Base-by-base conservation (phyloP, 2,329 filamentous ascomycete genomes). In the Exophiala sp. region DNA sequence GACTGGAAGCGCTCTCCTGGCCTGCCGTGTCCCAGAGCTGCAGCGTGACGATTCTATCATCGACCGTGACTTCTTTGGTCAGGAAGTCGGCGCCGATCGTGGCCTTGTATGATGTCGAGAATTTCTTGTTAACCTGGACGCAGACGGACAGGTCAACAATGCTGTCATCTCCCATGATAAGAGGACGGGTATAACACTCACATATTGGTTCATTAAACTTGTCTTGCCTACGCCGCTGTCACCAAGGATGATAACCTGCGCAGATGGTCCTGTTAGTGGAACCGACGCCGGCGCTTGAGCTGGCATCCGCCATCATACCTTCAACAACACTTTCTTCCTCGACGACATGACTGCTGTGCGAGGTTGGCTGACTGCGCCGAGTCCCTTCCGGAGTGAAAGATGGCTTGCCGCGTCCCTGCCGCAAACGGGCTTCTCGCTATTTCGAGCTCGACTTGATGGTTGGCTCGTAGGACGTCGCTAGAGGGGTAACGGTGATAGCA, bases 151-250 rank as follows among this genome's bases (percentile, higher is more conserved):
- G 50, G 29, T 32, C 37, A 43, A 11, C n/a, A 8, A 4, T 43
- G n/a, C 2, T 6, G 2, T 24, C 16, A 11, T 21, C 21, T 27
- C 24, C 10, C 24, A 34, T 32, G 58, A 32, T 21, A 9, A 18
- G 19, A 10, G 6, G 19, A n/a, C 13, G 41, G n/a, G 23, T 13
- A 24, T 29, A 35, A 39, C 52, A 48, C 86, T 70, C 82, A 97
- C 93, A 87, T 97, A 98, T 97, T 98, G 93, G 76, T 98, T 98
- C 93, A 98, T 98, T 81, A 98, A 83, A 73, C 89, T 96, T 55
- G 93, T 98, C 80, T 98, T 98, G 70, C 93, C 93, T 57, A 98
- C 93, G 74, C 93, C 93, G 72, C 91, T 97, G 72, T 98, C 93
- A 64, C 93, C 93, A 63, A 98, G 84, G 73, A 98, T 97, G 66